phyloP scores from a whole-genome alignment of 495 filamentous ascomycete species.

The Cercophora sp. region DNA sequence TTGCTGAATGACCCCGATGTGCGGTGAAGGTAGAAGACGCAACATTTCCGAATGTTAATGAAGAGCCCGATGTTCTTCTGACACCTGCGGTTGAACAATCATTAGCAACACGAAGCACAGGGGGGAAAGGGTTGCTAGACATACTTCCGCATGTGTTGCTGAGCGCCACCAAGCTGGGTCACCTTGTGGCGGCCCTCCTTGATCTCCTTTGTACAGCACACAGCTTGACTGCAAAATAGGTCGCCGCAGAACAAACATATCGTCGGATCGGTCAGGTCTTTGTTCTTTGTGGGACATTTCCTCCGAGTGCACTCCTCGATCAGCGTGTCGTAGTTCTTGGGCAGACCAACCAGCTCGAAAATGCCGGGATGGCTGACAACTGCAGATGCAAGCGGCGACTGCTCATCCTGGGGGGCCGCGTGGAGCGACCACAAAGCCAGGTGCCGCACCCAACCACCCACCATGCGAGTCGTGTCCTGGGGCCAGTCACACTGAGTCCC shows the following conservation, averaged over 20 bases:
- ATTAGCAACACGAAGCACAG: neutral
- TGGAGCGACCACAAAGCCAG: slow-evolving; percentile 32
- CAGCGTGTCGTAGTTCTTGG: slow-evolving; percentile 85
- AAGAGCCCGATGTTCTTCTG: slow-evolving; percentile 84
- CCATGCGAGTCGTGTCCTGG: slow-evolving; percentile 31
- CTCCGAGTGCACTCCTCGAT: slow-evolving; percentile 85
- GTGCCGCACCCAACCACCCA: slow-evolving; percentile 78
- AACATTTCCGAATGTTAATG: slow-evolving; percentile 95
- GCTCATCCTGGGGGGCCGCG: slow-evolving; percentile 10
- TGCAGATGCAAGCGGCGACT: slow-evolving; percentile 30
- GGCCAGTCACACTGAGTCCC: slow-evolving; percentile 39
- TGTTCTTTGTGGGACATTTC: slow-evolving; percentile 83
- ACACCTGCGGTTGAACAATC: too few species aligned
- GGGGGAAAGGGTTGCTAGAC: slow-evolving; percentile 40
- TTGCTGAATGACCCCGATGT: slow-evolving; percentile 76
- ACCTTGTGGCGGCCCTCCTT: slow-evolving; percentile 31
- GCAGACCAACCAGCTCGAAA: slow-evolving; percentile 88
- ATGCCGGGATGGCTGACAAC: slow-evolving; percentile 78
- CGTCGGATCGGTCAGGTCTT: slow-evolving; percentile 81
- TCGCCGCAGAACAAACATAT: slow-evolving; percentile 95
- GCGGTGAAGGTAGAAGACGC: slow-evolving; percentile 77
- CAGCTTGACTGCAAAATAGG: slow-evolving; percentile 89
- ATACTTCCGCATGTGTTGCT: slow-evolving; percentile 84
- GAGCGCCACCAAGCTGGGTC: slow-evolving; percentile 67
- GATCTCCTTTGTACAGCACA: slow-evolving; percentile 75